Percentiles rank a stretch among this genome's conserved stretches.
Evolutionary conservation across 495 filamentous ascomycete genomes (phyloP).

Genomic region (Amphirosellinia nigrospora): DNA sequence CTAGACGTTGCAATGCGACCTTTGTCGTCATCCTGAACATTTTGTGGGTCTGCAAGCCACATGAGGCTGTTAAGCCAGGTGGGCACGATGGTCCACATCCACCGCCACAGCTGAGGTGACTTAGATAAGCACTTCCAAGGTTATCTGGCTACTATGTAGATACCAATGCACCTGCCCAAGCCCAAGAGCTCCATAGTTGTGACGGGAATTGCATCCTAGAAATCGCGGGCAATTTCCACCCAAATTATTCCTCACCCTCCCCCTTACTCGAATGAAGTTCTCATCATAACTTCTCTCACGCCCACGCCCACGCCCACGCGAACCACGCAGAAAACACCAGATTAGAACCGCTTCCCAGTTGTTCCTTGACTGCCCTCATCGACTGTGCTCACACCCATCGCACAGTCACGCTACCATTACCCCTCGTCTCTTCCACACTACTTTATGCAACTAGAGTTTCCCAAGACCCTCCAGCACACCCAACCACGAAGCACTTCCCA

Average conservation of each 20-base stretch:
- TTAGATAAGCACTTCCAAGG: no score
- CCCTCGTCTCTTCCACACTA: slow-evolving; percentile 49
- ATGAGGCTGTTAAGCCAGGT: background rate
- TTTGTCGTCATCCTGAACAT: slow-evolving; percentile 19
- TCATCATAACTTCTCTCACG: background rate
- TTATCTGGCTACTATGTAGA: no score
- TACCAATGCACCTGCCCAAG: no score
- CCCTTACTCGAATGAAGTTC: slow-evolving; percentile 16
- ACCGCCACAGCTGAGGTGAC: background rate
- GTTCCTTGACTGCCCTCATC: slow-evolving; percentile 18
- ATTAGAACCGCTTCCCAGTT: background rate
- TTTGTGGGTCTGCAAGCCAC: slow-evolving; percentile 1
- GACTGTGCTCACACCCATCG: slow-evolving; percentile 52
- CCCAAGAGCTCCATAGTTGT: no score
- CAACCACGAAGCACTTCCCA: slow-evolving; percentile 51
- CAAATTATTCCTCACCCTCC: slow-evolving; percentile 1
- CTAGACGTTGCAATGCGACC: background rate
- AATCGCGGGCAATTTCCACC: slow-evolving; percentile 22
- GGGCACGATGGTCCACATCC: background rate
- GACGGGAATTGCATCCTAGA: background rate
- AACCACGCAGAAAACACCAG: slow-evolving; percentile 3
- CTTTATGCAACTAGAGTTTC: slow-evolving; percentile 91
- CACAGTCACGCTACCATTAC: slow-evolving; percentile 66
- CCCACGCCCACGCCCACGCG: slow-evolving; percentile 6
- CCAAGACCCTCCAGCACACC: slow-evolving; percentile 64